Percentiles rank a stretch among this genome's conserved stretches.
Evolutionary conservation across 176 grass and related monocot species (phyloP).

Genomic region (Zoysia japonica): DNA sequence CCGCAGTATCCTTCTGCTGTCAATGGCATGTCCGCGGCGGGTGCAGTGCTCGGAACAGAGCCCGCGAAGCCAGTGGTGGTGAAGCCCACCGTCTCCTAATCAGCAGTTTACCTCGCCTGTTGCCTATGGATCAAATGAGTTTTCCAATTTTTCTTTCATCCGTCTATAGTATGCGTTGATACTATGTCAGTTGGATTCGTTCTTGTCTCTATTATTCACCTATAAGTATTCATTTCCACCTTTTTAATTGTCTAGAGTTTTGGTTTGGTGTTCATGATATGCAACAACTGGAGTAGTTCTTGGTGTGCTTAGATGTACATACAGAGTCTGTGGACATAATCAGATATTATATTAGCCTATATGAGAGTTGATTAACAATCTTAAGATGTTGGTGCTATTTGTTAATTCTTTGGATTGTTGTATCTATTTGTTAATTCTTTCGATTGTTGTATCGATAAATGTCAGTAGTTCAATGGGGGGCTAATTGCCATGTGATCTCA

Average conservation of each 20-base stretch:
- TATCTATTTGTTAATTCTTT: constrained; percentile 39
- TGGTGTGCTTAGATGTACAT: constrained; percentile 68
- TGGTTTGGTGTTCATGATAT: constrained; percentile 39
- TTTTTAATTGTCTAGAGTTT: constrained; percentile 41
- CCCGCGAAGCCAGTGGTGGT: constrained; percentile 55
- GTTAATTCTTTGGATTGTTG: constrained; percentile 33
- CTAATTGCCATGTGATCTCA: constrained; percentile 34
- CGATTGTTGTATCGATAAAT: neutral
- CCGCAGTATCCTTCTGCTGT: constrained; percentile 60
- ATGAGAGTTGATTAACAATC: constrained; percentile 37
- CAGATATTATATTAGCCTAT: constrained; percentile 53
- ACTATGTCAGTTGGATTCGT: constrained; percentile 50
- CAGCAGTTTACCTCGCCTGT: neutral
- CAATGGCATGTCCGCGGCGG: constrained; percentile 42
- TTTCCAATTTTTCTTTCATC: constrained; percentile 44
- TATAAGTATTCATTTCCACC: constrained; percentile 16
- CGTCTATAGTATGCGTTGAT: constrained; percentile 46
- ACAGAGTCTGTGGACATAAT: constrained; percentile 57
- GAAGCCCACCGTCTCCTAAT: constrained; percentile 78
- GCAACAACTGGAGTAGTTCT: constrained; percentile 38
- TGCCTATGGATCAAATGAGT: constrained; percentile 49
- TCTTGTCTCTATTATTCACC: constrained; percentile 46
- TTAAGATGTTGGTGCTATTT: constrained; percentile 5
- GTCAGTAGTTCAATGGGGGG: constrained; percentile 8
- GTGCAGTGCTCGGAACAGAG: constrained; percentile 33